Evolutionary conservation across 1,284 basidiomycete species (phyloP).

Genomic region (Sphagnurus paluster): DNA sequence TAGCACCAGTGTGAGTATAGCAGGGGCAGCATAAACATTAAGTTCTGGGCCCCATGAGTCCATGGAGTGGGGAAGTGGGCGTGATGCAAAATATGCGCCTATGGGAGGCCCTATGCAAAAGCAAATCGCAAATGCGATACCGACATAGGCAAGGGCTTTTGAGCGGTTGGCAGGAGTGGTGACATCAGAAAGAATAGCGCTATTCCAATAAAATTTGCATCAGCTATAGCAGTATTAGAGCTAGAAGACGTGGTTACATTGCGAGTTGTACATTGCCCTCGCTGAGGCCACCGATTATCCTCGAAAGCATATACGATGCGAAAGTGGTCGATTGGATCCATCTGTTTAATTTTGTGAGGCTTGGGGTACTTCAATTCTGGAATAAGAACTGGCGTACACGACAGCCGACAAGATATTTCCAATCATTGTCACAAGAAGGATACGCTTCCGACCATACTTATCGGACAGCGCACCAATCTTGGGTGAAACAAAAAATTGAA

Average conservation of each 20-base stretch:
- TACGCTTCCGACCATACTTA: constrained; percentile 79
- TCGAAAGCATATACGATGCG: constrained; percentile 83
- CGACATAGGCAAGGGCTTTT: constrained; percentile 85
- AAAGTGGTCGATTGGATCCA: constrained; percentile 90
- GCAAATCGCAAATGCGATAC: constrained; percentile 91
- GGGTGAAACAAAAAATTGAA: constrained; percentile 88
- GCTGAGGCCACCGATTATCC: constrained; percentile 85
- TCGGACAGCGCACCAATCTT: constrained; percentile 82
- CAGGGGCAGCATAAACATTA: constrained; percentile 86
- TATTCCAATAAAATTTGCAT: constrained; percentile 28
- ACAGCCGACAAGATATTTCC: constrained; percentile 88
- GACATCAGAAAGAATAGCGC: constrained; percentile 88
- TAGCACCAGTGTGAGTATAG: constrained; percentile 72
- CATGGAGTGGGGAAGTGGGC: constrained; percentile 59
- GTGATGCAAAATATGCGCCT: constrained; percentile 78
- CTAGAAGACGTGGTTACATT: constrained; percentile 55
- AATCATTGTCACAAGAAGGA: constrained; percentile 83
- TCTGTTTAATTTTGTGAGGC: constrained; percentile 34
- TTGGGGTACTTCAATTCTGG: neutral
- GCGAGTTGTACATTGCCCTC: constrained; percentile 87
- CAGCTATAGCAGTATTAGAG: neutral
- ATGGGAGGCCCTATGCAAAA: constrained; percentile 87
- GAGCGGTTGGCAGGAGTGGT: constrained; percentile 76
- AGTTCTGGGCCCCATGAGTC: constrained; percentile 63
- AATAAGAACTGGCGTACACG: constrained; percentile 49